Percentiles rank a stretch among this genome's conserved stretches.
phyloP scores from a whole-genome alignment of 371 early-diverging fungal genomes.

The Encephalitozoon cuniculi region DNA sequence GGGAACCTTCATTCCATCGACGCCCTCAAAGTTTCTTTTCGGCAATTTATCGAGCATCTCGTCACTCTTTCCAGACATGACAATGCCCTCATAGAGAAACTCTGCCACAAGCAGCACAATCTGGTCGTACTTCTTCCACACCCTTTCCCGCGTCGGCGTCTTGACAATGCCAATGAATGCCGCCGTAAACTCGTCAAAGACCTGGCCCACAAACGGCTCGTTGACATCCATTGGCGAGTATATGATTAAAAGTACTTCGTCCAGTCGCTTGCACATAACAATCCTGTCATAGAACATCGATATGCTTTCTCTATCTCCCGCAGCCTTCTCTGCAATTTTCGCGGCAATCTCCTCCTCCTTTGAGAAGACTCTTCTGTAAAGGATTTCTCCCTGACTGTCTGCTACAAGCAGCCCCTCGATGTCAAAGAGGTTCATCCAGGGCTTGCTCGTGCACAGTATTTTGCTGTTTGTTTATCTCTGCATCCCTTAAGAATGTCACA shows the following conservation, averaged over 20 bases:
- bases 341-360: background rate
- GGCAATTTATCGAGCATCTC: conserved; percentile 38
- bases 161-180: conserved; percentile 44
- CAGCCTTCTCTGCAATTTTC: background rate
- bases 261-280: conserved; percentile 47
- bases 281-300: conserved; percentile 32
- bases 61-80: conserved; percentile 46
- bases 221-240: conserved; percentile 48
- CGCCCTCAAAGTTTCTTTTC: conserved; percentile 57
- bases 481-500: background rate
- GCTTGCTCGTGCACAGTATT: background rate
- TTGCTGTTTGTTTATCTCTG: background rate
- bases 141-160: conserved; percentile 33
- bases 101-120: conserved; percentile 44
- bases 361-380: conserved; percentile 11
- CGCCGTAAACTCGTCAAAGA: conserved; percentile 50
- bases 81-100: conserved; percentile 58
- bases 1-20: conserved; percentile 56
- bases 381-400: conserved; percentile 8
- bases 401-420: conserved; percentile 19
- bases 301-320: conserved; percentile 9
- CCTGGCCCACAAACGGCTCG: conserved; percentile 55
- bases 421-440: conserved; percentile 25
- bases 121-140: conserved; percentile 59
- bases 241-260: conserved; percentile 45